A percentile compares a stretch with the other conserved stretches of the same genome.
Conservation (phyloP, 371 early-diverging fungal species). For the Syncephalastrum racemosum region DNA sequence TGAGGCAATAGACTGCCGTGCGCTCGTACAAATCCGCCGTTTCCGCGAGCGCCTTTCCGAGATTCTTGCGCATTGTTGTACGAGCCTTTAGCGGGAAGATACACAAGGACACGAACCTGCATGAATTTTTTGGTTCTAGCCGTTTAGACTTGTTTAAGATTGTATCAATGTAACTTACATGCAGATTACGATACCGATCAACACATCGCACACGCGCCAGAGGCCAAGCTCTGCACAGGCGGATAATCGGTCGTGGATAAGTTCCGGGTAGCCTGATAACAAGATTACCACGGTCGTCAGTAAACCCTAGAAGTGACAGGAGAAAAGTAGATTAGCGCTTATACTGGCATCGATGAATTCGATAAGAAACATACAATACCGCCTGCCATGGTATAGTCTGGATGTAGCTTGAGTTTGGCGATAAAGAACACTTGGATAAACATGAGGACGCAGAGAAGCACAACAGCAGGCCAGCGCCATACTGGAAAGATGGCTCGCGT, state of each 20-base stretch:
- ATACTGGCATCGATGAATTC: background rate
- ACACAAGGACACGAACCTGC: slow-evolving; percentile 20
- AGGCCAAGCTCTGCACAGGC: slow-evolving; percentile 24
- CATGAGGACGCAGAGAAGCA: slow-evolving; percentile 27
- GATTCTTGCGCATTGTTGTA: slow-evolving; percentile 31
- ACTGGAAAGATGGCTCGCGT: slow-evolving; percentile 27
- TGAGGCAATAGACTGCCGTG: slow-evolving; percentile 28
- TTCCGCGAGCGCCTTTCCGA: slow-evolving; percentile 33
- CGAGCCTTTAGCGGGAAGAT: slow-evolving; percentile 38
- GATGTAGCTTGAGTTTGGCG: slow-evolving; percentile 30
- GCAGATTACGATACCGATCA: slow-evolving; percentile 37
- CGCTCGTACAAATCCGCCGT: slow-evolving; percentile 36
- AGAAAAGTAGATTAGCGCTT: slow-evolving; percentile 1
- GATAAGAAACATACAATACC: slow-evolving; percentile 30
- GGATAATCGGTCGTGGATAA: slow-evolving; percentile 28
- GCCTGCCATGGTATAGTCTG: slow-evolving; percentile 35
- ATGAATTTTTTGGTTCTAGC: background rate
- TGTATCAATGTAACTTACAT: slow-evolving; percentile 23
- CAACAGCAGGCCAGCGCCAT: slow-evolving; percentile 28
- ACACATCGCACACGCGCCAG: slow-evolving; percentile 34
- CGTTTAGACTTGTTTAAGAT: slow-evolving; percentile 3
- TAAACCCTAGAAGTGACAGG: slow-evolving; percentile 20
- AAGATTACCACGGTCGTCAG: slow-evolving; percentile 33
- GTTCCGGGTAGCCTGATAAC: slow-evolving; percentile 32
- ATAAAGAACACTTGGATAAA: slow-evolving; percentile 38